These are phyloP conservation scores for Podospora didyma DNA, from an alignment of 495 filamentous ascomycete genomes.

Conservation along the genomic window DNA sequence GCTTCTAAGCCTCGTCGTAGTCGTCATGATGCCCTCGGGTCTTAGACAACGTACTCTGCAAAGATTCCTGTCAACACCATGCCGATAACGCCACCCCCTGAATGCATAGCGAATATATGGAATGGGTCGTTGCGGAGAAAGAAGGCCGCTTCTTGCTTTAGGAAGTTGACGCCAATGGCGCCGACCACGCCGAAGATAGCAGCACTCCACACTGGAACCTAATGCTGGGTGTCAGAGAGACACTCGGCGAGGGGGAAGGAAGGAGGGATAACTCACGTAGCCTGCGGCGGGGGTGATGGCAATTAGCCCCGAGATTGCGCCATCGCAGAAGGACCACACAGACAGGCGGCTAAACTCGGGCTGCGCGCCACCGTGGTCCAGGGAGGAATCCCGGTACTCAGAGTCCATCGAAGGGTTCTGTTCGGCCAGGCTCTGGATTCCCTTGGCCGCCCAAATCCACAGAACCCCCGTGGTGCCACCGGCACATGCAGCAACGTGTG, in stretches of 20 bases:
- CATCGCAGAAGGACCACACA: constrained; percentile 94
- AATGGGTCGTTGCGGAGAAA: constrained; percentile 14
- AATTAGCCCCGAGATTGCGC: constrained; percentile 78
- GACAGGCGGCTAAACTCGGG: constrained; percentile 68
- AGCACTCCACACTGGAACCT: constrained; percentile 18
- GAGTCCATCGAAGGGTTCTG: too few species aligned
- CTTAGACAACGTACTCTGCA: constrained; percentile 3
- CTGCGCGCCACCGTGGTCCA: constrained; percentile 37
- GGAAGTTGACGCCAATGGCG: constrained; percentile 8
- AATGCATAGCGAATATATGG: constrained; percentile 16
- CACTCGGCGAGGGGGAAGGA: neutral
- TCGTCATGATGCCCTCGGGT: neutral
- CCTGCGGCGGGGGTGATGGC: constrained; percentile 80
- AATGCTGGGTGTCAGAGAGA: neutral
- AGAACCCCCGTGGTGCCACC: constrained; percentile 63
- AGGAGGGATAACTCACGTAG: constrained; percentile 63
- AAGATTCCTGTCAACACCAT: constrained; percentile 14
- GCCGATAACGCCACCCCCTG: constrained; percentile 15
- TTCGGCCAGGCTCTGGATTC: neutral
- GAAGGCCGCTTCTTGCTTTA: constrained; percentile 9
- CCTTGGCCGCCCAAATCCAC: constrained; percentile 12
- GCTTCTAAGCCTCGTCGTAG: neutral
- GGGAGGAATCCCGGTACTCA: too few species aligned
- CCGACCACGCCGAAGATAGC: constrained; percentile 10
- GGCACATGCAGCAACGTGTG: constrained; percentile 79